Percentiles rank a stretch among this genome's conserved stretches.
Evolutionary conservation across 257 asterid genomes (phyloP).

Genomic region (Solanum chiquidenum): DNA sequence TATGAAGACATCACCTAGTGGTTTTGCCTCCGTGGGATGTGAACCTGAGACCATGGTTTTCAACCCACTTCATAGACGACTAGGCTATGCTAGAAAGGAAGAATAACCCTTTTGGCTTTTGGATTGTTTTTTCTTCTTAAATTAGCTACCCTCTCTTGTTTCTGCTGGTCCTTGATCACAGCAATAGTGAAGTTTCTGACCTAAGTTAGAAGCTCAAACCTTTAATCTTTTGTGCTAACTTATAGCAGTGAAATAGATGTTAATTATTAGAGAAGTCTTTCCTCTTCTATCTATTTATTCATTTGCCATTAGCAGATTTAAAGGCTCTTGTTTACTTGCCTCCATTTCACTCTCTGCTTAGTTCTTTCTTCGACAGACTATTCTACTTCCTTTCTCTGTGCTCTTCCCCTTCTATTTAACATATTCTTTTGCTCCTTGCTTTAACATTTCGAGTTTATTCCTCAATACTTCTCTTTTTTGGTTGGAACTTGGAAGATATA

Average conservation of each 20-base stretch:
- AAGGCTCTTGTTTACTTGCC: background rate
- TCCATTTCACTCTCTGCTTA: background rate
- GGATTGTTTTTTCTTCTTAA: background rate
- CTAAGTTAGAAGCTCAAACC: background rate
- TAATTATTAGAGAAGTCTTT: background rate
- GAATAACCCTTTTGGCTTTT: background rate
- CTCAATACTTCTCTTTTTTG: constrained; percentile 4
- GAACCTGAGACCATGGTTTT: background rate
- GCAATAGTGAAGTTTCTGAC: background rate
- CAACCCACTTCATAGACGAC: background rate
- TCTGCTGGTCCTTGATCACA: background rate
- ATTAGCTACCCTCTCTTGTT: background rate
- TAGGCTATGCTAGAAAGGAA: background rate
- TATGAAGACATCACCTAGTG: background rate
- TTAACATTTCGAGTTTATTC: background rate
- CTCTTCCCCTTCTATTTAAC: background rate
- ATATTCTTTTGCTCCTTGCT: background rate
- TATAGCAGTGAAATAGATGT: background rate
- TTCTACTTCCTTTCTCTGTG: background rate
- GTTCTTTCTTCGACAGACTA: background rate
- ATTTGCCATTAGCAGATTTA: background rate
- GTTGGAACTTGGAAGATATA: constrained; percentile 33
- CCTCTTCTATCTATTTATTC: background rate
- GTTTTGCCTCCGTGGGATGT: background rate
- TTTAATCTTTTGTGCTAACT: background rate